Percentiles rank a stretch among this genome's conserved stretches.
Evolutionary conservation across 2,329 filamentous ascomycete species (phyloP).

Genomic region (Fusarium miscanthi): DNA sequence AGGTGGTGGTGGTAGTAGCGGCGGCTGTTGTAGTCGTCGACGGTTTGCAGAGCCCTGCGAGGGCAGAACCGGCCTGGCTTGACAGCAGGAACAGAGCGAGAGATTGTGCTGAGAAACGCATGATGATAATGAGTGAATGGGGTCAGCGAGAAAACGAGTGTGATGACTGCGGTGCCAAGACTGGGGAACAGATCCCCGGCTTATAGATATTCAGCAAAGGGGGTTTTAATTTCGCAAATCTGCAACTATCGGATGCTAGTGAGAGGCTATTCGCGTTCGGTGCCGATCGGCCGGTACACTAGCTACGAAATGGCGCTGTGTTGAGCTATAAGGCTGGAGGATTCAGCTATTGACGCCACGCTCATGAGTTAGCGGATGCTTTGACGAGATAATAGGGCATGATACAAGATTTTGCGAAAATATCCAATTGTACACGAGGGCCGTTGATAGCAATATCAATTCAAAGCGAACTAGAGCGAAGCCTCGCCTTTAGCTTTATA

Average conservation of each 20-base stretch:
- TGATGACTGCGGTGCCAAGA: neutral
- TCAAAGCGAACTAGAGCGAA: neutral
- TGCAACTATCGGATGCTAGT: neutral
- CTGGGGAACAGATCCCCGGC: neutral
- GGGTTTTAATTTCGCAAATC: neutral
- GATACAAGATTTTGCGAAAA: neutral
- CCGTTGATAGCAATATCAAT: too few relatives aligned
- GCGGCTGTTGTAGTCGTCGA: neutral
- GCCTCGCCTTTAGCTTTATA: rapidly evolving
- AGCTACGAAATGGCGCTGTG: rapidly evolving
- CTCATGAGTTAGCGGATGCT: neutral
- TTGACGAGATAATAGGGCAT: rapidly evolving
- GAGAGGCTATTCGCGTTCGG: neutral
- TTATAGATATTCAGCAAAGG: neutral
- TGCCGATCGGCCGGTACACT: neutral
- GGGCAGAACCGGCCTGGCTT: neutral
- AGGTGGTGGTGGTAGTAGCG: rapidly evolving
- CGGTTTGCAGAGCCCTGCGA: neutral
- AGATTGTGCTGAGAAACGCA: rapidly evolving
- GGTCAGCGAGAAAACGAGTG: neutral
- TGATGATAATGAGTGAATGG: rapidly evolving
- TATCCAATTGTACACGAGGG: too few relatives aligned
- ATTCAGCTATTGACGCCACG: neutral
- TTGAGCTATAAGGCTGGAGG: neutral
- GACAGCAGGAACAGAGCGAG: rapidly evolving